A percentile compares a stretch with the other conserved stretches of the same genome.
Evolutionary conservation across 169 alveolate species (phyloP).

Genomic region (Eimeria zaria): DNA sequence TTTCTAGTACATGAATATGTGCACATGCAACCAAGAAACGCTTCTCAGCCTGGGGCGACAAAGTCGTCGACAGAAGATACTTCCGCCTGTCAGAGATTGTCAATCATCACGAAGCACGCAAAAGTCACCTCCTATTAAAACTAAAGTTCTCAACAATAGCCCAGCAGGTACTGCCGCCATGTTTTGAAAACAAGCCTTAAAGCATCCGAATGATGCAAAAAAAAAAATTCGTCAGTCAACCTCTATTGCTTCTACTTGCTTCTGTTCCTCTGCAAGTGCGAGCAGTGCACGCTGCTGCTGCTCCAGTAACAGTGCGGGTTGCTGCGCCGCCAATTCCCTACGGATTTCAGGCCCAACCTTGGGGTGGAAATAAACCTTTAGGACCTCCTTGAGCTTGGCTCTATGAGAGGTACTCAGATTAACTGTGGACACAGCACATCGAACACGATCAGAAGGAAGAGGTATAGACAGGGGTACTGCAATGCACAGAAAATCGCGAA

Average conservation of each 20-base stretch:
- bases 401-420: constrained; percentile 20
- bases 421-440: constrained; percentile 27
- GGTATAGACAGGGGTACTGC: background rate
- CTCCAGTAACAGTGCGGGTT: constrained; percentile 70
- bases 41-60: constrained; percentile 80
- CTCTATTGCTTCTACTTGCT: background rate
- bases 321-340: constrained; percentile 75
- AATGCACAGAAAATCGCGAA: too few relatives aligned
- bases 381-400: constrained; percentile 59
- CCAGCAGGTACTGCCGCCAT: too few relatives aligned
- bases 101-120: constrained; percentile 41
- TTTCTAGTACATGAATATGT: background rate
- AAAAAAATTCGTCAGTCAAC: constrained; percentile 21
- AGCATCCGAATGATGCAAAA: background rate
- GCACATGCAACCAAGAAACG: background rate
- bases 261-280: constrained; percentile 43
- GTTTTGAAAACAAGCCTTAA: background rate
- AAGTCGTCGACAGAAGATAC: constrained; percentile 11
- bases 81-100: constrained; percentile 81
- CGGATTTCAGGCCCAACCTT: constrained; percentile 80
- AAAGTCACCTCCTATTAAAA: too few relatives aligned
- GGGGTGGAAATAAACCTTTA: constrained; percentile 35
- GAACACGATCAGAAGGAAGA: background rate
- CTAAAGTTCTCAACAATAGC: too few relatives aligned
- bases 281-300: constrained; percentile 84